Conservation (phyloP, 2,329 filamentous ascomycete genomes). For the Leptographium lundbergii region DNA sequence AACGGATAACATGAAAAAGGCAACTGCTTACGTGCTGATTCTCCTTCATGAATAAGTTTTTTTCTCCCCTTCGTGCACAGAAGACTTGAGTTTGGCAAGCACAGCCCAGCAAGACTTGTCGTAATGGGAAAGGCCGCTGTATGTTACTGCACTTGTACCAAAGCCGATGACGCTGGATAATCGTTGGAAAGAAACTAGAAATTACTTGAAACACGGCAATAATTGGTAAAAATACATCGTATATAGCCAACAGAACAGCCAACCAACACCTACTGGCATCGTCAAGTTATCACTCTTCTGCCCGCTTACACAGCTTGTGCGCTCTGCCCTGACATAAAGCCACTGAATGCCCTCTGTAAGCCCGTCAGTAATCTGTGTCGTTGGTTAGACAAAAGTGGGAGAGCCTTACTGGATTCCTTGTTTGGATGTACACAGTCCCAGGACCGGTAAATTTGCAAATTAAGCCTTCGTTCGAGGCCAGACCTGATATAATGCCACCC, state of each 20-base stretch:
- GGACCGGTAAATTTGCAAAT: slow-evolving; percentile 92
- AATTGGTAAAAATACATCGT: neutral
- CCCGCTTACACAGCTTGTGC: slow-evolving; percentile 14
- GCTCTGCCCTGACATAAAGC: slow-evolving; percentile 37
- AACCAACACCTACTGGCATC: neutral
- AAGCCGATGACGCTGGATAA: neutral
- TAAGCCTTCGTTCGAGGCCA: slow-evolving; percentile 72
- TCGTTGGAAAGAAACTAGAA: neutral
- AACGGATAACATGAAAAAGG: neutral
- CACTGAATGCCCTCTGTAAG: slow-evolving; percentile 35
- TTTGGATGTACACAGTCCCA: slow-evolving; percentile 86
- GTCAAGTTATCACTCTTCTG: neutral
- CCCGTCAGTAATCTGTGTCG: neutral
- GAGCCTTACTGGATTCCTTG: slow-evolving; percentile 58
- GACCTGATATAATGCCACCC: slow-evolving; percentile 81
- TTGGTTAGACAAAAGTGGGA: neutral
- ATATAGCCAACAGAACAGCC: neutral
- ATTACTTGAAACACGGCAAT: neutral
- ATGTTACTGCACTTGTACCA: neutral
- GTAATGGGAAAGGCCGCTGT: neutral
- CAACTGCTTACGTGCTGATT: neutral
- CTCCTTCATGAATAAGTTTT: too few species aligned
- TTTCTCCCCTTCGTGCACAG: neutral
- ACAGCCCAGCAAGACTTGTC: neutral
- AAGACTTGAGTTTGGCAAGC: neutral